Evolutionary conservation across 2,329 filamentous ascomycete species (phyloP), one percentile per base, ranked within the genome.

Genomic region (Cladosporium velox): DNA sequence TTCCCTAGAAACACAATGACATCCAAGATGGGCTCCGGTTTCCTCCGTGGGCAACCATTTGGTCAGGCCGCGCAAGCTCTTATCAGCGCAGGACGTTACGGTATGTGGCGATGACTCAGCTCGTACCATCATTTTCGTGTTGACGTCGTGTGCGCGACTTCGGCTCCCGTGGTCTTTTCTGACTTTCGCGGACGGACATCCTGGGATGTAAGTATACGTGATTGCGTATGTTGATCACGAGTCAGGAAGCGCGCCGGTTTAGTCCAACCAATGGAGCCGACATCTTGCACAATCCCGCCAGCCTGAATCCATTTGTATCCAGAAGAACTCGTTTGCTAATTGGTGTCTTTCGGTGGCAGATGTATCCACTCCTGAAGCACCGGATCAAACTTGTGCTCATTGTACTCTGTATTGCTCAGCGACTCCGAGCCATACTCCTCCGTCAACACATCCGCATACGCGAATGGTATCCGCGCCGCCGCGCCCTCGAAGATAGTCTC

Each of bases 391-490:
- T 68, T 65, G 66, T 82, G 80, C n/a, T 76, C 72, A 47, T 82
- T 77, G 63, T 80, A 86, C 49, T 75, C 75, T 8, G 78, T 81
- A 41, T 80, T 76, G 3, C 80, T 82, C 67, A 88, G 71, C 2
- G 83, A 77, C 7, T 79, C 76, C 6, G 78, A 67, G 1, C 85
- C 84, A 68, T 88, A 88, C 72, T 88, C 86, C 59, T 85, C 81
- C 3, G 79, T 74, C 54, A 88, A 77, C 30, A 89, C 73, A 41
- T 81, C 79, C 10, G 81, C 79, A 73, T 88, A 88, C 14, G 82
- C 81, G 70, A 83, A 88, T 1, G 86, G 86, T 28, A 88, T 79
- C 68, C 84, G 84, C 21, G 83, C 84, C 0, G 81, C 78, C 6
- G 82, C 77, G 51, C 78, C 81, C 72, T 88, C 86, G 67, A 88